Evolutionary conservation across 2,329 filamentous ascomycete species (phyloP), one percentile per base, ranked within the genome.

Genomic region (Talaromyces amestolkiae): DNA sequence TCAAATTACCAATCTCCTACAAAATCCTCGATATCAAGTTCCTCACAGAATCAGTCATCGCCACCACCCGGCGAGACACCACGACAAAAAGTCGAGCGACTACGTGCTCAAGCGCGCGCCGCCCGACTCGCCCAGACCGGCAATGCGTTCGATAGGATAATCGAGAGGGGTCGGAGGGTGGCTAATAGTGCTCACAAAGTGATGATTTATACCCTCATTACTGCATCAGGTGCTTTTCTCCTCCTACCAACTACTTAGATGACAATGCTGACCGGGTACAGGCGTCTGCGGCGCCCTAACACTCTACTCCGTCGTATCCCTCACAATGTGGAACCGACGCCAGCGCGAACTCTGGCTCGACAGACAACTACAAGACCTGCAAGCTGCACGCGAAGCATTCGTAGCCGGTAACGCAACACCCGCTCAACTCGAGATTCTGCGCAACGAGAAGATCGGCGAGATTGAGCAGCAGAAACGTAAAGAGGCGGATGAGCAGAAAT

Each of bases 101-200:
- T 92, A 72, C 84, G 89, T 63, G 87, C 87, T 54, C 87, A 89
- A 67, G 88, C 90, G 74, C 82, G 87, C 66, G 87, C 87, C n/a
- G 87, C 88, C 54, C 86, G 86, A 76, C 82, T 84, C 70, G 85
- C 87, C 53, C 82, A 85, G 72, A 81, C 83, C 56, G 87, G 85
- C 60, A 84, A 82, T 24, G 78, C 77, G 47, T 81, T 85, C 72
- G 87, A 90, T 76, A 77, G 79, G 51, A 71, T 83, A 54, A 81
- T 88, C 64, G 78, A 82, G 60, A 73, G 80, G 58, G 86, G 86
- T 19, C 79, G 86, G 65, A 74, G 78, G 68, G 83, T 83, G 75
- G 87, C 87, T 65, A 88, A 90, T 76, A 80, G 82, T 68, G 83
- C 85, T 61, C 87, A 90, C 76, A 83, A 85, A 70, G 78, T 82